phyloP scores from a whole-genome alignment of 345 rosid species.

The Rhodamnia rubescens region DNA sequence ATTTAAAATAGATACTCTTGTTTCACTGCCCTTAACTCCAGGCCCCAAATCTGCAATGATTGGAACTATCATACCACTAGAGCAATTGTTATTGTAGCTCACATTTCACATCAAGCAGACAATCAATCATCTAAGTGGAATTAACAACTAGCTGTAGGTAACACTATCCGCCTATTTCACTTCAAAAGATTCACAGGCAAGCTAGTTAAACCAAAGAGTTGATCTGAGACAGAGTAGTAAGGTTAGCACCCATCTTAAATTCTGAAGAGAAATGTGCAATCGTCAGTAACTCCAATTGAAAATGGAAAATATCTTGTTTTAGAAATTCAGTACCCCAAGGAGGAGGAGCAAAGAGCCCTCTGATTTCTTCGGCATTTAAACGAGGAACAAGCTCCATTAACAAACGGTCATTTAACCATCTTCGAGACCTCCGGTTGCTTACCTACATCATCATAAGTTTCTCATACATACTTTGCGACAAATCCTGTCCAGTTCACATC shows the following conservation, averaged over 20 bases:
- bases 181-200: neutral
- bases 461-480: neutral
- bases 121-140: neutral
- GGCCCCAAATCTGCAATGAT: neutral
- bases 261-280: neutral
- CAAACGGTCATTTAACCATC: conserved; percentile 87
- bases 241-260: neutral
- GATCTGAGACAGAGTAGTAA: neutral
- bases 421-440: conserved; percentile 72
- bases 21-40: neutral
- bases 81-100: neutral
- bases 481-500: neutral
- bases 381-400: conserved; percentile 97
- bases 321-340: conserved; percentile 66
- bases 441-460: conserved; percentile 29
- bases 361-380: conserved; percentile 72
- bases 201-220: neutral
- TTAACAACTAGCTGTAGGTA: neutral
- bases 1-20: neutral
- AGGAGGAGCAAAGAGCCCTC: conserved; percentile 97
- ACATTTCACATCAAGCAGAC: neutral
- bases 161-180: neutral
- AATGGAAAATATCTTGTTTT: neutral
- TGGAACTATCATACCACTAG: neutral
- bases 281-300: neutral